Percentiles rank a stretch among this genome's conserved stretches.
These are phyloP conservation scores for Ascomycota sp. DNA, from an alignment of 2,329 filamentous ascomycete species.

Conservation along the genomic window DNA sequence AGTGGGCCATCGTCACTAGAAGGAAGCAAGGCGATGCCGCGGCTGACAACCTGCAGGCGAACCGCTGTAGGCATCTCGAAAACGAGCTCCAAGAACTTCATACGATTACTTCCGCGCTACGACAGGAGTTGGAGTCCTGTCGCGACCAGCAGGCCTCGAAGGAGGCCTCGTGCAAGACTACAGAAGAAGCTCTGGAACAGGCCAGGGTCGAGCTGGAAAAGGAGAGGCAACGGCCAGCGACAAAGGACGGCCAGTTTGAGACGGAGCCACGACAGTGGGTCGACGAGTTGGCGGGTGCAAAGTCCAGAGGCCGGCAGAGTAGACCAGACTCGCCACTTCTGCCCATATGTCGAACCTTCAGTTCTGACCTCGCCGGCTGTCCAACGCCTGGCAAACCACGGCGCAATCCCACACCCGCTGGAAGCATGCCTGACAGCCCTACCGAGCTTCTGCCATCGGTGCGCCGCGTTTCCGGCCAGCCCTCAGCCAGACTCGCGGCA, in stretches of 20 bases:
- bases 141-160: conserved; percentile 40
- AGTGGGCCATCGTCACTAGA: conserved; percentile 11
- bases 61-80: conserved; percentile 45
- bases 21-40: neutral
- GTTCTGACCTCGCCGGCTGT: conserved; percentile 30
- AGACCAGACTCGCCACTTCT: conserved; percentile 33
- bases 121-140: conserved; percentile 41
- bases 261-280: conserved; percentile 27
- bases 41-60: conserved; percentile 26
- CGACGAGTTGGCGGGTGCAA: conserved; percentile 24
- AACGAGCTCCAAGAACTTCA: conserved; percentile 61
- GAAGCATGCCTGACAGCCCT: conserved; percentile 23
- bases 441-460: conserved; percentile 18
- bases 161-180: conserved; percentile 41
- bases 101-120: conserved; percentile 40
- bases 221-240: conserved; percentile 15
- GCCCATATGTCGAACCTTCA: conserved; percentile 29
- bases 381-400: conserved; percentile 16
- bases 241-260: conserved; percentile 15
- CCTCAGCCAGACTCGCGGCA: conserved; percentile 19
- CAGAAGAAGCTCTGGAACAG: conserved; percentile 43
- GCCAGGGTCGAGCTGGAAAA: conserved; percentile 28
- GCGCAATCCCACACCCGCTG: conserved; percentile 21
- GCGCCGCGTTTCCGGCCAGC: conserved; percentile 30
- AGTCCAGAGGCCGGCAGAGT: conserved; percentile 22